phyloP scores from a whole-genome alignment of 352 stramenopile genomes.

The Phytophthora vignae region DNA sequence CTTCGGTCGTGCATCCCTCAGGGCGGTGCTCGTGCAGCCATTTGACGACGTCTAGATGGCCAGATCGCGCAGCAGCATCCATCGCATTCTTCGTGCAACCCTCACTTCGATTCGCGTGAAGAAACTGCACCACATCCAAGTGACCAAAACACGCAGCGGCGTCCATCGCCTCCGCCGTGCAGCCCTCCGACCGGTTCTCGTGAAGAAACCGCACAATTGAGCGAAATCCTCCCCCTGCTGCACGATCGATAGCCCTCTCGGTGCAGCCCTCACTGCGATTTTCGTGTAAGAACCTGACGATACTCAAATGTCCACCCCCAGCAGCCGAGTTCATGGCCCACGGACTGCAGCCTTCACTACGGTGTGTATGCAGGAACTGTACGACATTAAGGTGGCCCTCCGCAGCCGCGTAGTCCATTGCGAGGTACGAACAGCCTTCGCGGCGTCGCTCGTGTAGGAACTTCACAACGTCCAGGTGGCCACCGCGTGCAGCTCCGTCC shows the following conservation, averaged over 20 bases:
- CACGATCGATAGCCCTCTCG: conserved; percentile 37
- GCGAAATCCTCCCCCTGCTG: conserved; percentile 25
- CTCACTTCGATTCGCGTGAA: conserved; percentile 38
- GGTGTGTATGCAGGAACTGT: conserved; percentile 31
- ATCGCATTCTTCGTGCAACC: conserved; percentile 37
- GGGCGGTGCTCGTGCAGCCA: conserved; percentile 27
- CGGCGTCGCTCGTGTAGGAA: conserved; percentile 38
- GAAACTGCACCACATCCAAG: conserved; percentile 40
- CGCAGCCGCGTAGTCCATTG: conserved; percentile 37
- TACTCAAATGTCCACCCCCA: conserved; percentile 35
- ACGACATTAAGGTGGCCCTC: conserved; percentile 38
- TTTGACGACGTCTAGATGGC: conserved; percentile 40
- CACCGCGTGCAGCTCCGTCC: conserved; percentile 34
- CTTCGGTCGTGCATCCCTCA: conserved; percentile 44
- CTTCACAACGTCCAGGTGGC: conserved; percentile 38
- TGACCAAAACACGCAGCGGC: conserved; percentile 36
- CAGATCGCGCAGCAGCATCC: conserved; percentile 38
- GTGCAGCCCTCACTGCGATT: conserved; percentile 39
- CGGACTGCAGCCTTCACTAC: conserved; percentile 33
- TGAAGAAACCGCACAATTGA: conserved; percentile 29
- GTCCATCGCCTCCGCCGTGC: conserved; percentile 42
- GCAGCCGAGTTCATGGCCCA: conserved; percentile 45
- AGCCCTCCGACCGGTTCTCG: conserved; percentile 24
- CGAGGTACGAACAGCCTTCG: conserved; percentile 38
- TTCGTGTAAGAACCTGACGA: conserved; percentile 45